A percentile compares a stretch with the other conserved stretches of the same genome.
Evolutionary conservation across 2,329 filamentous ascomycete species (phyloP).

Genomic region (Zymoseptoria passerinii): DNA sequence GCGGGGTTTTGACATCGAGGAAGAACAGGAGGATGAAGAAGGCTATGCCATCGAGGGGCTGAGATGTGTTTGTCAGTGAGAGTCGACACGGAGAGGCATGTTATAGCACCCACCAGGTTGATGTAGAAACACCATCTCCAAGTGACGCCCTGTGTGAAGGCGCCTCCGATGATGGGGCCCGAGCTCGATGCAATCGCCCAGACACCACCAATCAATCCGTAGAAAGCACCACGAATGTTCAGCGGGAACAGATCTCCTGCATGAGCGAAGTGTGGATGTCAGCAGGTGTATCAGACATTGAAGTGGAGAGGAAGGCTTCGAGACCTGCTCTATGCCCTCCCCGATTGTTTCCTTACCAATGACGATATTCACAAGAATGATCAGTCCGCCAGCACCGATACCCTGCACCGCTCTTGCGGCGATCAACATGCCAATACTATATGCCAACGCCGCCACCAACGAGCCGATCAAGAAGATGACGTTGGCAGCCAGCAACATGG

Average conservation of each 20-base stretch:
- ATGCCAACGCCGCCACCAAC: constrained; percentile 50
- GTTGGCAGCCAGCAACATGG: constrained; percentile 51
- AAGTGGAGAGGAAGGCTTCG: too few relatives aligned
- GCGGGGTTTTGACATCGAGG: constrained; percentile 58
- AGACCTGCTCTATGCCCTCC: too few relatives aligned
- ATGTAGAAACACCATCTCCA: constrained; percentile 58
- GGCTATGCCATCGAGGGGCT: constrained; percentile 50
- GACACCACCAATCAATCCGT: constrained; percentile 57
- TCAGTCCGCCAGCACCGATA: constrained; percentile 54
- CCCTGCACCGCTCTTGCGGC: constrained; percentile 55
- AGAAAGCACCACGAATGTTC: constrained; percentile 48
- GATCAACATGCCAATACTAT: constrained; percentile 55
- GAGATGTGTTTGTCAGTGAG: constrained; percentile 3
- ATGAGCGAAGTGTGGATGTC: too few relatives aligned
- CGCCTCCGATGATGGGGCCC: constrained; percentile 60
- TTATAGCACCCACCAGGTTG: constrained; percentile 8
- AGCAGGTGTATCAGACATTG: too few relatives aligned
- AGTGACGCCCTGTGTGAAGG: constrained; percentile 52
- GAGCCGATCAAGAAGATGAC: constrained; percentile 49
- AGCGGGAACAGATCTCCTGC: constrained; percentile 52
- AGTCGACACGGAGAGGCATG: not conserved
- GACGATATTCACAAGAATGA: constrained; percentile 56
- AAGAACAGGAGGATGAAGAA: constrained; percentile 53
- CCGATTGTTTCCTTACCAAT: constrained; percentile 33
- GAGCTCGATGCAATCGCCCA: constrained; percentile 58